phyloP scores from a whole-genome alignment of 73 alveolate species.

The Halteria grandinella region DNA sequence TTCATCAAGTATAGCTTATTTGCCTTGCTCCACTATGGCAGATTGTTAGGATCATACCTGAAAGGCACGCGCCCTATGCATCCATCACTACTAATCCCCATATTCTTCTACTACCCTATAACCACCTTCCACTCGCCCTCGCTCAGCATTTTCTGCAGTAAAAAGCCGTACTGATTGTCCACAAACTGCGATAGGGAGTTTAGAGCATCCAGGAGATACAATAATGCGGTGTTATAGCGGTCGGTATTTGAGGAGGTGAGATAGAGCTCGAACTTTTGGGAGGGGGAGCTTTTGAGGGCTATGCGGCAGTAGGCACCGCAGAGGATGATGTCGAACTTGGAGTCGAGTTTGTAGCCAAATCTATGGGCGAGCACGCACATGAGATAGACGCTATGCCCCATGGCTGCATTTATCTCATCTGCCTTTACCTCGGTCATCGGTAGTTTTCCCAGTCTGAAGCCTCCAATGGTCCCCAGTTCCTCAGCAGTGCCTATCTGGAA shows the following conservation, averaged over 20 bases:
- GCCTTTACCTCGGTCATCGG: slow-evolving; percentile 58
- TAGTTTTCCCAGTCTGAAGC: slow-evolving; percentile 73
- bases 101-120: slow-evolving; percentile 32
- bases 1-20: slow-evolving; percentile 28
- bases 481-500: slow-evolving; percentile 57
- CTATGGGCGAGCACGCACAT: slow-evolving; percentile 51
- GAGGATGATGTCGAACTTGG: slow-evolving; percentile 32
- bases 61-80: slow-evolving; percentile 12
- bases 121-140: not conserved
- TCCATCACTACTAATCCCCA: not conserved
- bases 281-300: slow-evolving; percentile 13
- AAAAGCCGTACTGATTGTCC: not conserved
- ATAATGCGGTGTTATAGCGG: slow-evolving; percentile 31
- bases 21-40: slow-evolving; percentile 48
- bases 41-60: slow-evolving; percentile 27
- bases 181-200: slow-evolving; percentile 2
- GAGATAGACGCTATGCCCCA: slow-evolving; percentile 56
- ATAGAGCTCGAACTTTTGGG: slow-evolving; percentile 18
- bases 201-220: slow-evolving; percentile 30
- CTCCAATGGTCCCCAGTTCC: slow-evolving; percentile 74
- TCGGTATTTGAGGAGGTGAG: slow-evolving; percentile 30
- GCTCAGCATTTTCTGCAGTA: not conserved
- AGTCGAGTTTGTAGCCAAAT: slow-evolving; percentile 51
- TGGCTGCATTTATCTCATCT: slow-evolving; percentile 73
- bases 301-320: slow-evolving; percentile 34